Evolutionary conservation across 495 filamentous ascomycete genomes (phyloP), one percentile per base, ranked within the genome.

Genomic region (Parathielavia appendiculata): DNA sequence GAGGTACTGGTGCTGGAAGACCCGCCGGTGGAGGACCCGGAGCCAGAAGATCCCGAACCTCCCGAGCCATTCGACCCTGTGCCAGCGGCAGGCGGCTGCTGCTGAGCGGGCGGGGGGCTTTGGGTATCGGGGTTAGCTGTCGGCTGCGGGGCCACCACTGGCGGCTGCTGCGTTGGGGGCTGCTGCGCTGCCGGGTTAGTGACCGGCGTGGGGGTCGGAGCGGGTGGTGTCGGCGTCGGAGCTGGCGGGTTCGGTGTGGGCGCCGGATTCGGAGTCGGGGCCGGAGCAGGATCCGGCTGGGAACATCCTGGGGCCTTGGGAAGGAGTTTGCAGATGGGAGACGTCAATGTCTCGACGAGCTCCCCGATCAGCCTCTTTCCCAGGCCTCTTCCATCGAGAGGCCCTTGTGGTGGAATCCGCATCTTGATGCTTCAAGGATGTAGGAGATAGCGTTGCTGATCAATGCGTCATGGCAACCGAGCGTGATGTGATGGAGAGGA

Each of bases 281-380:
- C 20, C 12, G 59, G 49, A 2, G 36, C 4, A 3, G 51, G 49
- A 6, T 20, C 35, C 34, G 54, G 14, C 16, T 22, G 13, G 8
- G 54, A 4, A 35, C 54, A 61, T 52, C 55, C 58, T 6, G 22
- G 22, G 5, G 61, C 11, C 11, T 54, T 44, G 32, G 61, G 47
- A 17, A 62, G 35, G 5, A 55, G 11, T 7, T 54, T 41, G 55
- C 59, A 62, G 43, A 54, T 8, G 1, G 59, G 51, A 41, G 38
- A 53, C 16, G 32, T 49, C 22, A 64, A 12, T 9, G 36, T 23
- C 0, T 38, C 39, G 0, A 62, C 13, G 5, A 64, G 1, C 7
- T 51, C 51, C 23, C 20, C 19, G 13, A 64, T 6, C 11, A 59
- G 41, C 16, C 45, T 30, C 38, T 34, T 57, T 11, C 38, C 30